These are phyloP conservation scores for Neoscytalidium dimidiatum DNA, from an alignment of 2,329 filamentous ascomycete species.

Conservation along the genomic window DNA sequence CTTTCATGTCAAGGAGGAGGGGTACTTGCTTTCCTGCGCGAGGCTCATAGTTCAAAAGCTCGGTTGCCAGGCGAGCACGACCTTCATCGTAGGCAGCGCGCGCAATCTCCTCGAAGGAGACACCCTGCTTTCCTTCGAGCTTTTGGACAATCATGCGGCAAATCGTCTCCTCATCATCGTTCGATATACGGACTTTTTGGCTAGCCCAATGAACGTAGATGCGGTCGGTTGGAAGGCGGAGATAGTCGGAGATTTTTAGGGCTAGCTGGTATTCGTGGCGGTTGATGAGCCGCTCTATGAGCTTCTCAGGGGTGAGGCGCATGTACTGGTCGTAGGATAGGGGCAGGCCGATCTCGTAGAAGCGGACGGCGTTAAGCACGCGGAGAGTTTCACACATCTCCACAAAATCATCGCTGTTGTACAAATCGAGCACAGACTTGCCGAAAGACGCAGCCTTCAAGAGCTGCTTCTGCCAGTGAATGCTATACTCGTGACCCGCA, in stretches of 20 bases:
- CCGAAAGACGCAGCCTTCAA: slow-evolving; percentile 97
- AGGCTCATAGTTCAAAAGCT: slow-evolving; percentile 89
- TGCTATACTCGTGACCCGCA: slow-evolving; percentile 86
- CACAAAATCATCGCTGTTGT: slow-evolving; percentile 98
- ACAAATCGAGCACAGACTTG: slow-evolving; percentile 94
- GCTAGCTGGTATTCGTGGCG: slow-evolving; percentile 90
- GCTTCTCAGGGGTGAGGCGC: slow-evolving; percentile 81
- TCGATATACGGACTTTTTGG: slow-evolving; percentile 83
- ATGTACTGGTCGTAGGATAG: slow-evolving; percentile 93
- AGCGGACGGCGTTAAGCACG: slow-evolving; percentile 88
- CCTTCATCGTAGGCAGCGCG: slow-evolving; percentile 93
- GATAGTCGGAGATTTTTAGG: slow-evolving; percentile 81
- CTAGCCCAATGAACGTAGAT: slow-evolving; percentile 98
- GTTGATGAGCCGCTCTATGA: slow-evolving; percentile 84
- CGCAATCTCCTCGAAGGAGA: slow-evolving; percentile 94
- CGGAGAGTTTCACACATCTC: slow-evolving; percentile 95
- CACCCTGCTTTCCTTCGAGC: slow-evolving; percentile 82
- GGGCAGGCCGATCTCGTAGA: slow-evolving; percentile 86
- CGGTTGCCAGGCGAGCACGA: slow-evolving; percentile 81
- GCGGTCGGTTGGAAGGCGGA: slow-evolving; percentile 80
- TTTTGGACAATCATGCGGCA: slow-evolving; percentile 85
- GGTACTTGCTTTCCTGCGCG: slow-evolving; percentile 95
- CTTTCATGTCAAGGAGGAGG: slow-evolving; percentile 88
- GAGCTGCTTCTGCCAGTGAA: slow-evolving; percentile 91
- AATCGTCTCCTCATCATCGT: slow-evolving; percentile 83